Conservation (phyloP, 495 filamentous ascomycete species). For the Lentithecium fluviatile region DNA sequence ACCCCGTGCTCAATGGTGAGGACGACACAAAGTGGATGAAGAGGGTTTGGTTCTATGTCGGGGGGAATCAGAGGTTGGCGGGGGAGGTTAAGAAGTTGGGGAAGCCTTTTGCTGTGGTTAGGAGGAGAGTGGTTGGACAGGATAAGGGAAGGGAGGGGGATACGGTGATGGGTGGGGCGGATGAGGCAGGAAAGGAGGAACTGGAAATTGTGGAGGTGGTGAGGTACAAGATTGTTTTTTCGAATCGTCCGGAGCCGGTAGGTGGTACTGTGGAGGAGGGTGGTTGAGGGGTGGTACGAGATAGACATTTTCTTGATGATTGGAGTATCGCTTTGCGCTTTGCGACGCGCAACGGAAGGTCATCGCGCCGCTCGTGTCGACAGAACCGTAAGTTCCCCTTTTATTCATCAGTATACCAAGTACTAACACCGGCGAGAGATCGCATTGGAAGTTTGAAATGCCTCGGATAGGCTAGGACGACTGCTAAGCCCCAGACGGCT, state of each 20-base stretch:
- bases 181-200: conserved; percentile 46
- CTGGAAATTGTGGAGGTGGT: conserved; percentile 82
- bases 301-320: too few relatives aligned
- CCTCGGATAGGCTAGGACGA: too few relatives aligned
- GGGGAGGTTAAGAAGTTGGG: conserved; percentile 86
- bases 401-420: too few relatives aligned
- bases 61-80: conserved; percentile 82
- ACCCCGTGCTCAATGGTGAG: conserved; percentile 47
- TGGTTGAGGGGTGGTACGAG: background rate
- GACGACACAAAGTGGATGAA: conserved; percentile 77
- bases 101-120: conserved; percentile 75
- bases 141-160: conserved; percentile 25
- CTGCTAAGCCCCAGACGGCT: too few relatives aligned
- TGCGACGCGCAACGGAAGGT: too few relatives aligned
- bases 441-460: too few relatives aligned
- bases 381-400: too few relatives aligned
- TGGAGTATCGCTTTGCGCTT: too few relatives aligned
- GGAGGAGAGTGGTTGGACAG: conserved; percentile 44
- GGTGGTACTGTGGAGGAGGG: conserved; percentile 25
- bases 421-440: too few relatives aligned
- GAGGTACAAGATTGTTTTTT: conserved; percentile 86
- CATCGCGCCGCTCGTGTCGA: too few relatives aligned
- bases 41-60: conserved; percentile 80
- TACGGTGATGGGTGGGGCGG: conserved; percentile 23
- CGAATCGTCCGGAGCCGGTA: conserved; percentile 84